phyloP scores from a whole-genome alignment of 1,284 basidiomycete genomes.

The Marasmius tenuissimus region DNA sequence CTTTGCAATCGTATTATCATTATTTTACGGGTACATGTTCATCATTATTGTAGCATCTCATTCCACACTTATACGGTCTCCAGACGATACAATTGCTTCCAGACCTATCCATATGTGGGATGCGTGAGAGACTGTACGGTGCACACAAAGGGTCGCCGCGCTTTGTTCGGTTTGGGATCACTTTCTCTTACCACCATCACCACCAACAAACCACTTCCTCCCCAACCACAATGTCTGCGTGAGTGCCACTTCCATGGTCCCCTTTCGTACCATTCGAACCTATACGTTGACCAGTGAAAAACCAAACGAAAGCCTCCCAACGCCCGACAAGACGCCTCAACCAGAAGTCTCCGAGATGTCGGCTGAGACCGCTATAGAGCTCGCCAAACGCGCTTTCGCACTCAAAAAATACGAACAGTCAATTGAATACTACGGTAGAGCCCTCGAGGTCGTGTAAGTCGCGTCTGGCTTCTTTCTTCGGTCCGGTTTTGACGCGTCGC shows the following conservation, averaged over 20 bases:
- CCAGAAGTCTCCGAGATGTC: constrained; percentile 22
- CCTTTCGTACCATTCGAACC: not conserved
- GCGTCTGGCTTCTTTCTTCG: constrained; percentile 24
- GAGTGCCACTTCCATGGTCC: not conserved
- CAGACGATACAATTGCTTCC: no score
- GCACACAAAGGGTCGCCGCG: not conserved
- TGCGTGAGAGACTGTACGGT: no score
- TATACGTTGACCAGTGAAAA: not conserved
- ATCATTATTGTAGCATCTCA: no score
- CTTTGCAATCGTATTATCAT: not conserved
- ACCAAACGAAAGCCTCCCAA: not conserved
- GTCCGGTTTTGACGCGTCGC: constrained; percentile 12
- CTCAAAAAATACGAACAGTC: constrained; percentile 86
- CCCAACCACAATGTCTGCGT: not conserved
- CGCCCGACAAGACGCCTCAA: not conserved
- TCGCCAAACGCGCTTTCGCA: constrained; percentile 84
- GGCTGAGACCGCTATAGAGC: constrained; percentile 64
- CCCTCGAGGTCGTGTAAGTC: constrained; percentile 77
- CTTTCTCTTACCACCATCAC: not conserved
- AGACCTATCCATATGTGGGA: no score
- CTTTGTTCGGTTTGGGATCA: not conserved
- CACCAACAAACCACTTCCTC: not conserved
- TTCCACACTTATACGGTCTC: no score
- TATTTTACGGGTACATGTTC: no score
- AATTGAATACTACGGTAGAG: constrained; percentile 81